Evolutionary conservation across 1,284 basidiomycete genomes (phyloP).

Genomic region (Sanghuangporus weigelae): DNA sequence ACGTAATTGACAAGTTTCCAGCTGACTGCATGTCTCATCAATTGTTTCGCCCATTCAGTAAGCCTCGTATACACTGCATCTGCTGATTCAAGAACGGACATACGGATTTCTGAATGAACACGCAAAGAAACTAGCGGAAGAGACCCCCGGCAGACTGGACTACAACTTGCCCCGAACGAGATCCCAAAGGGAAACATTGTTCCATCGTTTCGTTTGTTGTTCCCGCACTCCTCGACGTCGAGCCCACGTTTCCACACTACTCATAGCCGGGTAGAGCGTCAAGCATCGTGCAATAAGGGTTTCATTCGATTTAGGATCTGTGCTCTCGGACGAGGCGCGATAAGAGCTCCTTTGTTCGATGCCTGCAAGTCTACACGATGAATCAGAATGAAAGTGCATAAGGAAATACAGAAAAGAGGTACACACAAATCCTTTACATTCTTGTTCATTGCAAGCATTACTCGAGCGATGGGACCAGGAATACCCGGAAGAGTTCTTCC

Average conservation of each 20-base stretch:
- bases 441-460: slow-evolving; percentile 28
- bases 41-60: too few species aligned
- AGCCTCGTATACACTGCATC: too few species aligned
- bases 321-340: slow-evolving; percentile 20
- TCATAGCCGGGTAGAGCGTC: slow-evolving; percentile 28
- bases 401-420: background rate
- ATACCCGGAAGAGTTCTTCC: slow-evolving; percentile 29
- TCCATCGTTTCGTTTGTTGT: slow-evolving; percentile 27
- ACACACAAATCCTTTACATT: slow-evolving; percentile 31
- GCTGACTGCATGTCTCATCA: too few species aligned
- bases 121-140: too few species aligned
- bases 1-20: too few species aligned
- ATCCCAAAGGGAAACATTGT: slow-evolving; percentile 29
- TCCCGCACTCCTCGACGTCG: slow-evolving; percentile 14
- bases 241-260: slow-evolving; percentile 31
- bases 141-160: too few species aligned
- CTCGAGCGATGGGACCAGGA: slow-evolving; percentile 25
- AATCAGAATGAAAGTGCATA: background rate
- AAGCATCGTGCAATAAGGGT: slow-evolving; percentile 11
- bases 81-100: too few species aligned
- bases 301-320: slow-evolving; percentile 20
- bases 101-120: too few species aligned
- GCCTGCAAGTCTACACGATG: slow-evolving; percentile 25
- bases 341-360: slow-evolving; percentile 29
- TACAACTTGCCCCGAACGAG: slow-evolving; percentile 20